These are phyloP conservation scores for Cladobotryum protrusum DNA, from an alignment of 2,329 filamentous ascomycete species.

Conservation along the genomic window DNA sequence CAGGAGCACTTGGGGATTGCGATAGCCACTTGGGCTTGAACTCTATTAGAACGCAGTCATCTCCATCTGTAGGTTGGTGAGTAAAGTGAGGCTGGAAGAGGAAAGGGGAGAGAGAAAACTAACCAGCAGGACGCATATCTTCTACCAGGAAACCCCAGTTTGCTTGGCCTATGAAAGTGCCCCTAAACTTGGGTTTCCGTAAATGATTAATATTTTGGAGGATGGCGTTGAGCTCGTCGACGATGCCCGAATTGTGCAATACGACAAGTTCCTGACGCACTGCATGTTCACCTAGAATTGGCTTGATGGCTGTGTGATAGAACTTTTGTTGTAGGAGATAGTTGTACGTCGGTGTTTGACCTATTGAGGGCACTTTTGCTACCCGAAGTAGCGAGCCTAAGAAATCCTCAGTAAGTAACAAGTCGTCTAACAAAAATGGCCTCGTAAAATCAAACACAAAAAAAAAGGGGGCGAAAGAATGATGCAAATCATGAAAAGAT, in stretches of 20 bases:
- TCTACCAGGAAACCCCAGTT: conserved; percentile 66
- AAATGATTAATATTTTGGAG: conserved; percentile 43
- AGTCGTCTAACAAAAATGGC: too few relatives aligned
- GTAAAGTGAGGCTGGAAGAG: conserved; percentile 6
- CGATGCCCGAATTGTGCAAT: conserved; percentile 29
- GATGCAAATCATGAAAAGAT: too few relatives aligned
- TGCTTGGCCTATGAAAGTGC: conserved; percentile 45
- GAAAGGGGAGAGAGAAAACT: conserved; percentile 6
- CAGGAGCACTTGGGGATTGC: conserved; percentile 67
- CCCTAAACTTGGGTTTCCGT: conserved; percentile 40
- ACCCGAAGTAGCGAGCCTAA: conserved; percentile 33
- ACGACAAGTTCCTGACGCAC: conserved; percentile 34
- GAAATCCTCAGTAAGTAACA: conserved; percentile 1
- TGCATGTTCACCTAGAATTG: conserved; percentile 28
- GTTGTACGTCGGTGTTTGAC: conserved; percentile 28
- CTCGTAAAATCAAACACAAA: too few relatives aligned
- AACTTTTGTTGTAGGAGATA: conserved; percentile 33
- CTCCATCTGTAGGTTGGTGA: conserved; percentile 19
- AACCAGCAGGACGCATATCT: conserved; percentile 53
- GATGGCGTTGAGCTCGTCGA: conserved; percentile 44
- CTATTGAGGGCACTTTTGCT: conserved; percentile 29
- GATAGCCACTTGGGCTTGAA: conserved; percentile 83
- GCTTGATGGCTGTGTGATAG: conserved; percentile 28
- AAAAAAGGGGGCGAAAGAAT: background rate
- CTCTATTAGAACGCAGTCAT: conserved; percentile 49